phyloP scores from a whole-genome alignment of 176 grass and related monocot genomes.

The Lolium rigidum region DNA sequence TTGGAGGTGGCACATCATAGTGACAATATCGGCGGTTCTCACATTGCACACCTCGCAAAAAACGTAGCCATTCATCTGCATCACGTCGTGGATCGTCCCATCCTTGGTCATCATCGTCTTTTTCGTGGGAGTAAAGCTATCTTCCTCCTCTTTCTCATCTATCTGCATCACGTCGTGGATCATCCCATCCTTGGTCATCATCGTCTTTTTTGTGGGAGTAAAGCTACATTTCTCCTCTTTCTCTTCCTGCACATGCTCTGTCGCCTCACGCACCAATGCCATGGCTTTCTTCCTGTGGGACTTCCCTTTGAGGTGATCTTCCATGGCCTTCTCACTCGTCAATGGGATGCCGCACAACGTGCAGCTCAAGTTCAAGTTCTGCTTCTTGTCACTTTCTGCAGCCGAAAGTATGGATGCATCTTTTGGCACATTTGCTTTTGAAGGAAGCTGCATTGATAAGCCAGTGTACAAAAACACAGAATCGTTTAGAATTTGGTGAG shows the following conservation, averaged over 20 bases:
- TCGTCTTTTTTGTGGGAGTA: conserved; percentile 18
- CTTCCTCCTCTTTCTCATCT: too few species aligned
- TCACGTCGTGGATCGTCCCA: neutral
- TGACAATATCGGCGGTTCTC: neutral
- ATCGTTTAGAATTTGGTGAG: neutral
- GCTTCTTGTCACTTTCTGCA: conserved; percentile 25
- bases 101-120: neutral
- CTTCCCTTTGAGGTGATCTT: conserved; percentile 37
- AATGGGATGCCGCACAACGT: conserved; percentile 13
- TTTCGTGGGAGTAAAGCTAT: conserved; percentile 6
- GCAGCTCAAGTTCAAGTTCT: conserved; percentile 11
- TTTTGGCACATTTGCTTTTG: neutral
- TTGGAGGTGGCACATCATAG: conserved; percentile 51
- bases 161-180: conserved; percentile 35
- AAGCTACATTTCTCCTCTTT: neutral
- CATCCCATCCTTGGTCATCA: neutral
- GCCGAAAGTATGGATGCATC: neutral
- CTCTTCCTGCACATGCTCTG: neutral
- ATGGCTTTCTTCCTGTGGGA: conserved; percentile 29
- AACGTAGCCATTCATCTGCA: conserved; percentile 50
- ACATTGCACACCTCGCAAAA: conserved; percentile 44
- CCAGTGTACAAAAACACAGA: neutral
- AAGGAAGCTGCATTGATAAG: neutral
- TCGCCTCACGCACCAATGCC: neutral
- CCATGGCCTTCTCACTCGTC: conserved; percentile 24